Percentiles rank a stretch among this genome's conserved stretches.
Conservation (phyloP, 257 asterid species). For the Ilex asprella region DNA sequence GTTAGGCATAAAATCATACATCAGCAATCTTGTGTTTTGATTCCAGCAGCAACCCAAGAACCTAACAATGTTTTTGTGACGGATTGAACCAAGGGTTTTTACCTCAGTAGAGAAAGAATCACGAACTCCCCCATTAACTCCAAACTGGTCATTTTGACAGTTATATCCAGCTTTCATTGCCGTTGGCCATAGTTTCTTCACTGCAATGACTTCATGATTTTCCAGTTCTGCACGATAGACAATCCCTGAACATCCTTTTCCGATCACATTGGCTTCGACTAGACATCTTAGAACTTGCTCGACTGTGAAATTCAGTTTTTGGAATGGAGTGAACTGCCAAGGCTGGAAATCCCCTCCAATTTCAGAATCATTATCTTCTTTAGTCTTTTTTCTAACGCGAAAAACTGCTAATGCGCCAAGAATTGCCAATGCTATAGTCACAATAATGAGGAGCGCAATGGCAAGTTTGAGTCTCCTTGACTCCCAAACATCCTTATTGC, state of each 20-base stretch:
- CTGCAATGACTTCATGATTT: constrained; percentile 34
- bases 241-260: constrained; percentile 44
- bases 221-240: constrained; percentile 36
- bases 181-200: constrained; percentile 41
- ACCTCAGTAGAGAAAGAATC: constrained; percentile 44
- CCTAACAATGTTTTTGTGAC: constrained; percentile 43
- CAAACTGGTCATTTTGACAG: neutral
- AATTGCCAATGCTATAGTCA: constrained; percentile 34
- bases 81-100: constrained; percentile 34
- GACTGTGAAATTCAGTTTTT: constrained; percentile 32
- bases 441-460: constrained; percentile 28
- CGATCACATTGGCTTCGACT: constrained; percentile 37
- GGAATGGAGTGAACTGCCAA: constrained; percentile 48
- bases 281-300: constrained; percentile 38
- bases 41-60: constrained; percentile 47
- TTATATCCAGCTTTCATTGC: constrained; percentile 16
- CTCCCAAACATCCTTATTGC: constrained; percentile 16
- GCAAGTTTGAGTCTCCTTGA: constrained; percentile 31
- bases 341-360: constrained; percentile 34
- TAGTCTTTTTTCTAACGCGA: constrained; percentile 26
- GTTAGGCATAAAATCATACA: constrained; percentile 46
- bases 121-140: constrained; percentile 25
- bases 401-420: constrained; percentile 30
- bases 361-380: constrained; percentile 38
- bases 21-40: constrained; percentile 30